Evolutionary conservation across 345 rosid species (phyloP).

Genomic region (Abelmoschus esculentus): DNA sequence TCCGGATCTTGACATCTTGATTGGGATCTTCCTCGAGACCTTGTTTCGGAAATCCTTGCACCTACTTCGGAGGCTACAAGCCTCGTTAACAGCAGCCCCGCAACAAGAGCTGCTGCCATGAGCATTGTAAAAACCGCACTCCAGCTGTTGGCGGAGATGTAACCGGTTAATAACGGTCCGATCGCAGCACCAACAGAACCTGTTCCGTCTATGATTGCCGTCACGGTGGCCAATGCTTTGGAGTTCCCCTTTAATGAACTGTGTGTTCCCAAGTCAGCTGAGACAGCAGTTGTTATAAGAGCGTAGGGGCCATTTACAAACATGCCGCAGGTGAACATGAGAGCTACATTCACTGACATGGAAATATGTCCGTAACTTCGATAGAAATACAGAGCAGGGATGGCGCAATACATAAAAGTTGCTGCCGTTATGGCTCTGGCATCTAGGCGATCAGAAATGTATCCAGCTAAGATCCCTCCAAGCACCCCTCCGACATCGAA

Average conservation of each 20-base stretch:
- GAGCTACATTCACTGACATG: slow-evolving; percentile 43
- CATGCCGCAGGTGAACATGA: slow-evolving; percentile 79
- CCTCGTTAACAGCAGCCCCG: slow-evolving; percentile 70
- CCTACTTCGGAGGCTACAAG: slow-evolving; percentile 74
- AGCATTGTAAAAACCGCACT: slow-evolving; percentile 79
- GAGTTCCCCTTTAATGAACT: slow-evolving; percentile 79
- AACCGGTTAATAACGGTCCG: slow-evolving; percentile 87
- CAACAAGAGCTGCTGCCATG: slow-evolving; percentile 79
- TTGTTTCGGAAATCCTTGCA: slow-evolving; percentile 51
- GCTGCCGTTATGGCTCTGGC: slow-evolving; percentile 95
- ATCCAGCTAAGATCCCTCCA: slow-evolving; percentile 92
- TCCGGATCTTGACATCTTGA: slow-evolving; percentile 19
- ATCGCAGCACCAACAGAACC: slow-evolving; percentile 97
- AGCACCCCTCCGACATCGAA: slow-evolving; percentile 92
- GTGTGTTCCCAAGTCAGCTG: slow-evolving; percentile 91
- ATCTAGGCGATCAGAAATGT: slow-evolving; percentile 65
- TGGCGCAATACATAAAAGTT: slow-evolving; percentile 82
- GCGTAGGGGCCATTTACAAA: slow-evolving; percentile 95
- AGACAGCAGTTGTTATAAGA: slow-evolving; percentile 91
- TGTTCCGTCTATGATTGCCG: slow-evolving; percentile 95
- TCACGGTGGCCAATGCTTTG: slow-evolving; percentile 85
- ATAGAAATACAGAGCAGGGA: slow-evolving; percentile 81
- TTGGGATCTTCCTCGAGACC: slow-evolving; percentile 15
- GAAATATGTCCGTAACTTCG: slow-evolving; percentile 81
- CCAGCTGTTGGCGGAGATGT: slow-evolving; percentile 86